Evolutionary conservation across 2,329 filamentous ascomycete genomes (phyloP).

Genomic region (Pseudofabraea citricarpa): DNA sequence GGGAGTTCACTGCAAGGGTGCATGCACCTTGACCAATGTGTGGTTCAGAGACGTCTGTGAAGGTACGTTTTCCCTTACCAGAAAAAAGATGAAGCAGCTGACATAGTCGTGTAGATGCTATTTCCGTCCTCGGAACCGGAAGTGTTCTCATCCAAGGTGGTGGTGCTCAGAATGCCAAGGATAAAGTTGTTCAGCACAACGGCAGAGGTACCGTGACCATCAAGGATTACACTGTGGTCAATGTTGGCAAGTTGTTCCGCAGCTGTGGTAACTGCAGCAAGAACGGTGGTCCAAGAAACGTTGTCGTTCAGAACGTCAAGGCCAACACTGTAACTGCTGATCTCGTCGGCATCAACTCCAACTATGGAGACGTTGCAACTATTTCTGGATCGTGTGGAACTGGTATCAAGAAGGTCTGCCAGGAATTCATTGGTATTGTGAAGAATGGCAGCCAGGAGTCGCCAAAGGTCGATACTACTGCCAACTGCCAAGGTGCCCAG

Average conservation of each 20-base stretch:
- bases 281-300: slow-evolving; percentile 28
- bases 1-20: slow-evolving; percentile 45
- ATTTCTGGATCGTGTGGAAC: slow-evolving; percentile 28
- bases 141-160: slow-evolving; percentile 31
- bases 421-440: slow-evolving; percentile 12
- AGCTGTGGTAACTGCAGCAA: slow-evolving; percentile 33
- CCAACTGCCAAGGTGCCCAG: not conserved
- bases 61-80: slow-evolving; percentile 20
- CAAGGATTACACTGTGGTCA: slow-evolving; percentile 33
- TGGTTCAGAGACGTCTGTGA: slow-evolving; percentile 25
- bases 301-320: slow-evolving; percentile 35
- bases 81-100: not conserved
- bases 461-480: slow-evolving; percentile 10
- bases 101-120: slow-evolving; percentile 35
- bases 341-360: slow-evolving; percentile 37
- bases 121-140: slow-evolving; percentile 28
- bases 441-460: slow-evolving; percentile 14
- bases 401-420: slow-evolving; percentile 10
- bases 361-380: slow-evolving; percentile 34
- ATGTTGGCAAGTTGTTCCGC: slow-evolving; percentile 35
- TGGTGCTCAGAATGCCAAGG: slow-evolving; percentile 27
- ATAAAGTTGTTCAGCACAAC: slow-evolving; percentile 34
- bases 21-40: slow-evolving; percentile 41
- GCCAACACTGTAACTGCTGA: slow-evolving; percentile 26
- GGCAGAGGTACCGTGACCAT: slow-evolving; percentile 27